phyloP scores from a whole-genome alignment of 75 land plant species.

The Ceratopteris richardii region DNA sequence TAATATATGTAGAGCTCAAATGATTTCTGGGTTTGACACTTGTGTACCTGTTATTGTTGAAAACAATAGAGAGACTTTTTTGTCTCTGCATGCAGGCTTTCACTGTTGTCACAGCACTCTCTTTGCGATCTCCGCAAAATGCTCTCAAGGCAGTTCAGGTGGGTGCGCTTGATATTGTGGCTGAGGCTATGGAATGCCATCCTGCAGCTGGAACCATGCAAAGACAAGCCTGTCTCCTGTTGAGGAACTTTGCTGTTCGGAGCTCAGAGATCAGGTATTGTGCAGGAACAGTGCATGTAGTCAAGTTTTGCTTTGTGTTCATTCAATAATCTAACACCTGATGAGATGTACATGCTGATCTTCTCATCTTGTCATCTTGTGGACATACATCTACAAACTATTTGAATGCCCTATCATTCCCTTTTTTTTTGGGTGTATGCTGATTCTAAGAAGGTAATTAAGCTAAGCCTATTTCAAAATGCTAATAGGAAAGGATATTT shows the following conservation, averaged over 20 bases:
- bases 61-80: background rate
- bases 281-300: background rate
- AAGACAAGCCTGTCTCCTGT: conserved; percentile 76
- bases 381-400: no score
- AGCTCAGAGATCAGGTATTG: conserved; percentile 83
- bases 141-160: conserved; percentile 79
- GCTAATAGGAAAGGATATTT: no score
- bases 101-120: conserved; percentile 51
- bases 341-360: no score
- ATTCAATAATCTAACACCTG: no score
- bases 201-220: conserved; percentile 55
- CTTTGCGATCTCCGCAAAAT: conserved; percentile 69
- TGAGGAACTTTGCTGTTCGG: conserved; percentile 81
- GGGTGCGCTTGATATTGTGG: conserved; percentile 73
- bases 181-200: conserved; percentile 64
- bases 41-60: background rate
- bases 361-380: no score
- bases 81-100: conserved; percentile 41
- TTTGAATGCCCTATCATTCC: no score
- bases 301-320: no score
- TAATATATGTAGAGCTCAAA: no score
- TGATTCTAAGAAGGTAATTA: no score
- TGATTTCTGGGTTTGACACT: background rate
- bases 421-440: no score
- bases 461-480: no score